Conservation (phyloP, 2,329 filamentous ascomycete genomes). For the Dactylella cylindrospora region DNA sequence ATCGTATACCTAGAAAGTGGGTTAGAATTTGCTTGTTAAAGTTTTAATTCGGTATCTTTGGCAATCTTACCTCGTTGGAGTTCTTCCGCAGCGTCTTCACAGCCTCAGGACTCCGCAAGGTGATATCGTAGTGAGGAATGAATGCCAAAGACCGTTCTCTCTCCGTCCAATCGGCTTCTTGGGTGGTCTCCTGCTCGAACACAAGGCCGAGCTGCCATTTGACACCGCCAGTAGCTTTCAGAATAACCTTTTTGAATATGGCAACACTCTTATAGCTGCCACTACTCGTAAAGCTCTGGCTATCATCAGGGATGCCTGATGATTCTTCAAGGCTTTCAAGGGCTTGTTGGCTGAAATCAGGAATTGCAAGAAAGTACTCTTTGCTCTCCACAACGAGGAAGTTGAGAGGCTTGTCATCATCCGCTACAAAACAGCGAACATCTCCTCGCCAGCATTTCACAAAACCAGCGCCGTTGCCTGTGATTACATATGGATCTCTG, state of each 20-base stretch:
- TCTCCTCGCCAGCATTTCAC: conserved; percentile 98
- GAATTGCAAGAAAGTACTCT: conserved; percentile 90
- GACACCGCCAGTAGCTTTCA: conserved; percentile 97
- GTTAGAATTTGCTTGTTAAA: neutral
- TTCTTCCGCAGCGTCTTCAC: conserved; percentile 19
- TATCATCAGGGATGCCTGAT: conserved; percentile 56
- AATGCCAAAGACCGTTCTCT: conserved; percentile 79
- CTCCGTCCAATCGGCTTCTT: conserved; percentile 53
- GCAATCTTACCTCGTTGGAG: conserved; percentile 16
- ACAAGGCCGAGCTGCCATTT: conserved; percentile 88
- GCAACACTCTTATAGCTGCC: conserved; percentile 71
- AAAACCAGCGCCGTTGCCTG: conserved; percentile 88
- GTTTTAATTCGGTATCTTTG: neutral
- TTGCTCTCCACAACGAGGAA: conserved; percentile 96
- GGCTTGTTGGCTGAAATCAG: conserved; percentile 87
- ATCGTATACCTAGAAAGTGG: conserved; percentile 67
- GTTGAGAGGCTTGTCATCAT: conserved; percentile 80
- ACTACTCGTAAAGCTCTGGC: conserved; percentile 63
- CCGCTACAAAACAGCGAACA: conserved; percentile 81
- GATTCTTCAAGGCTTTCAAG: conserved; percentile 61
- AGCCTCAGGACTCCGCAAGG: conserved; percentile 73
- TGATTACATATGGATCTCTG: conserved; percentile 89
- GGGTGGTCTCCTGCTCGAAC: conserved; percentile 79
- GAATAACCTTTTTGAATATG: conserved; percentile 96
- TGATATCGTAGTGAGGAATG: conserved; percentile 85